Percentiles rank a stretch among this genome's conserved stretches.
phyloP scores from a whole-genome alignment of 2,329 filamentous ascomycete species.

The Parastagonospora avenae region DNA sequence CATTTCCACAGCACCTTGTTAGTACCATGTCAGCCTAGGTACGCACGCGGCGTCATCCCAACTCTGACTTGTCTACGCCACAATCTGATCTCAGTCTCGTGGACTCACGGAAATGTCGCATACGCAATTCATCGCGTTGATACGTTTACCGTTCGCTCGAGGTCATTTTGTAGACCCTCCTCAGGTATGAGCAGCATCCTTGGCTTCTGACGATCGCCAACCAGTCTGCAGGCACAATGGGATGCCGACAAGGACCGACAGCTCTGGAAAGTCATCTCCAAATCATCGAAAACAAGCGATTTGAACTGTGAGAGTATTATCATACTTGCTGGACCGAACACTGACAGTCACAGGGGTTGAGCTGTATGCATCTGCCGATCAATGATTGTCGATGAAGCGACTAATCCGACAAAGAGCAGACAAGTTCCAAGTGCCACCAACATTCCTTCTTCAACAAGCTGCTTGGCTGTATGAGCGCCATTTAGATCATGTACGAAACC shows the following conservation, averaged over 20 bases:
- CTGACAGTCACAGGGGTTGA: constrained; percentile 66
- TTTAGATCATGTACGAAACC: constrained; percentile 84
- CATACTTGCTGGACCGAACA: background rate
- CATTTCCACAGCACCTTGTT: background rate
- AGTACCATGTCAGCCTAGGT: background rate
- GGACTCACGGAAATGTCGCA: constrained; percentile 26
- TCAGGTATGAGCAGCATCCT: constrained; percentile 60
- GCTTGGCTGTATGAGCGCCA: constrained; percentile 93
- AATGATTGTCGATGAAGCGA: background rate
- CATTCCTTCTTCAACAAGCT: constrained; percentile 90
- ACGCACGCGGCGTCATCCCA: constrained; percentile 18
- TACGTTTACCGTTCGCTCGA: constrained; percentile 86
- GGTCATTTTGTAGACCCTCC: constrained; percentile 90
- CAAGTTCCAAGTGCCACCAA: constrained; percentile 80
- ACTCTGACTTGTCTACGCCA: constrained; percentile 9
- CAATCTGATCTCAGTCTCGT: background rate
- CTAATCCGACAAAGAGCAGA: constrained; percentile 57
- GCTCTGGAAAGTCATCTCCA: constrained; percentile 88
- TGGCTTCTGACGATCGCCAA: constrained; percentile 9
- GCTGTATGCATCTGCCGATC: constrained; percentile 60
- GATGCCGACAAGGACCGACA: constrained; percentile 82
- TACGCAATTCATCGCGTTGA: constrained; percentile 71
- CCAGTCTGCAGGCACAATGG: constrained; percentile 76
- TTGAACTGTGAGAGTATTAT: constrained; percentile 72
- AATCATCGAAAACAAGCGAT: constrained; percentile 75